phyloP scores from a whole-genome alignment of 768 basidiomycete species.

The Chalciporus piperatus region DNA sequence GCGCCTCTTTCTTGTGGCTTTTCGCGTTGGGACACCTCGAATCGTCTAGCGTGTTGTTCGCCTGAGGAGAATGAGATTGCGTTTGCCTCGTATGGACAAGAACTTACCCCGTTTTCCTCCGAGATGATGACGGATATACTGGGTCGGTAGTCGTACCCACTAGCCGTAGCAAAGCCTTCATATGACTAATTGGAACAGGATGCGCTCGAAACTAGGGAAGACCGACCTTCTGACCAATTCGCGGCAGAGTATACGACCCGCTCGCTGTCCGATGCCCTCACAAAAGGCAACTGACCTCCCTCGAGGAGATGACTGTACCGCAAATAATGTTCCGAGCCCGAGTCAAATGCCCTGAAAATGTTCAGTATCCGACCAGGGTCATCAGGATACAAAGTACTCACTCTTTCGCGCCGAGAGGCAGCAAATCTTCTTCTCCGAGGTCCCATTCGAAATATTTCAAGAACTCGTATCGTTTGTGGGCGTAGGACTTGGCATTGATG shows the following conservation, averaged over 20 bases:
- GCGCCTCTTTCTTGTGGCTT: slow-evolving; percentile 40
- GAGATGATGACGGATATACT: slow-evolving; percentile 51
- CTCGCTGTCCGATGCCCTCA: slow-evolving; percentile 46
- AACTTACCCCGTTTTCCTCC: slow-evolving; percentile 44
- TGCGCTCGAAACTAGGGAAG: neutral
- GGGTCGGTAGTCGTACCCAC: slow-evolving; percentile 43
- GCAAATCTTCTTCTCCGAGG: slow-evolving; percentile 54
- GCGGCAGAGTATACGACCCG: slow-evolving; percentile 66
- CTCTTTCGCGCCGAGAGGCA: slow-evolving; percentile 69
- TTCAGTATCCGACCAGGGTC: neutral
- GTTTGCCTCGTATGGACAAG: neutral
- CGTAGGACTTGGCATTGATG: slow-evolving; percentile 42
- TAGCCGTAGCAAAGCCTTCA: slow-evolving; percentile 61
- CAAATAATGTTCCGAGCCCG: slow-evolving; percentile 49
- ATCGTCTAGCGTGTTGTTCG: slow-evolving; percentile 69
- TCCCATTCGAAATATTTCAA: slow-evolving; percentile 55
- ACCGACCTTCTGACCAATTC: slow-evolving; percentile 66
- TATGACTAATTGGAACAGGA: neutral
- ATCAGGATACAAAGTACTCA: slow-evolving; percentile 29
- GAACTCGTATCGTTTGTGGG: slow-evolving; percentile 52
- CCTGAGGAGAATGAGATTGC: slow-evolving; percentile 26
- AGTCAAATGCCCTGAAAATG: slow-evolving; percentile 41
- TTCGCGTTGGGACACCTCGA: slow-evolving; percentile 60
- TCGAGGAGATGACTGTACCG: slow-evolving; percentile 54
- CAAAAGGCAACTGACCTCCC: slow-evolving; percentile 47